A percentile compares a stretch with the other conserved stretches of the same genome.
Evolutionary conservation across 192 early-diverging fungal genomes (phyloP).

Genomic region (Mortierella alpina): DNA sequence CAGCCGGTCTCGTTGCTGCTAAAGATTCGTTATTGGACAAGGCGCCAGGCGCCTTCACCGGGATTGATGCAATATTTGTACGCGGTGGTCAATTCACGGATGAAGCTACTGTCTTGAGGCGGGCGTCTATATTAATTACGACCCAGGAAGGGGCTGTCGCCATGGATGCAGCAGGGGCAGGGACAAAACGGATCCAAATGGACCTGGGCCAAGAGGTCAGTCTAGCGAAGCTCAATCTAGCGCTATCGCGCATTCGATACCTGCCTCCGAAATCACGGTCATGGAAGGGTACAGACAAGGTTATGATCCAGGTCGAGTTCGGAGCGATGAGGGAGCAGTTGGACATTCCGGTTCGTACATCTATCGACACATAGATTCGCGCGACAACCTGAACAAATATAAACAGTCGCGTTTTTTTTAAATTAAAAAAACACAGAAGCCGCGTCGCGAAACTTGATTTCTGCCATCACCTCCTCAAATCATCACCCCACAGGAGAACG

Average conservation of each 20-base stretch:
- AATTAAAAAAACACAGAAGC: not conserved
- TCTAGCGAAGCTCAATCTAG: constrained; percentile 11
- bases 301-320: constrained; percentile 24
- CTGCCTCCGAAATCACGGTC: not conserved
- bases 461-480: not conserved
- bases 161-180: not conserved
- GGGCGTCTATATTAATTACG: too few relatives aligned
- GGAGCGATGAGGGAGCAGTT: constrained; percentile 15
- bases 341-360: constrained; percentile 23
- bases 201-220: constrained; percentile 3
- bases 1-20: not conserved
- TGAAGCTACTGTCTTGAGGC: too few relatives aligned
- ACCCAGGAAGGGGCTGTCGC: not conserved
- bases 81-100: constrained; percentile 57
- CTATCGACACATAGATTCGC: not conserved
- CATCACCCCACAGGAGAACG: not conserved
- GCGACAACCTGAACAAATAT: not conserved
- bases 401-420: not conserved
- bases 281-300: constrained; percentile 10
- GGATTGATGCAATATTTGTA: constrained; percentile 55
- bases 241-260: constrained; percentile 8
- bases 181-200: constrained; percentile 12
- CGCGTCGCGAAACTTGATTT: not conserved
- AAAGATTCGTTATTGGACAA: constrained; percentile 5
- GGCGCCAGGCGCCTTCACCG: constrained; percentile 54